These are phyloP conservation scores for Neopestalotiopsis rosae DNA, from an alignment of 2,329 filamentous ascomycete genomes.

Conservation along the genomic window DNA sequence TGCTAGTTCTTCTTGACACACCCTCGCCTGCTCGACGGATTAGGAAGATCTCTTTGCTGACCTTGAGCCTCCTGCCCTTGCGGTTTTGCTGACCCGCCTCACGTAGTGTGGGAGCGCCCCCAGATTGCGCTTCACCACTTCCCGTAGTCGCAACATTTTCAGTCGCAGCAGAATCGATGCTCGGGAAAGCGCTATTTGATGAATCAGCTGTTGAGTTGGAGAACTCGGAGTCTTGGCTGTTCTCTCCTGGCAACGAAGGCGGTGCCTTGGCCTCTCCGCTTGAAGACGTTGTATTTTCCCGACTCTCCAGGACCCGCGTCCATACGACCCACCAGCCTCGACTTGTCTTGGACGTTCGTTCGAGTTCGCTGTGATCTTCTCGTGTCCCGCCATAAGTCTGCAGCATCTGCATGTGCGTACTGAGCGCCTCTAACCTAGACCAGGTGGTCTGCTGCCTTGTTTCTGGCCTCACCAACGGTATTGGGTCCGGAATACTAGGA, in stretches of 20 bases:
- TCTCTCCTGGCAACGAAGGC: slow-evolving; percentile 3
- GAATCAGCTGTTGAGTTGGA: slow-evolving; percentile 7
- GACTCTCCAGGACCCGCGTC: slow-evolving; percentile 56
- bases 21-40: slow-evolving; percentile 64
- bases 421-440: slow-evolving; percentile 68
- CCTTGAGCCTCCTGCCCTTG: slow-evolving; percentile 26
- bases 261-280: neutral
- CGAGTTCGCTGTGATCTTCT: slow-evolving; percentile 50
- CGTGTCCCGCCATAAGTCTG: slow-evolving; percentile 58
- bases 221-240: slow-evolving; percentile 11
- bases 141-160: neutral
- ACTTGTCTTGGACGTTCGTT: slow-evolving; percentile 69
- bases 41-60: slow-evolving; percentile 65
- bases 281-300: slow-evolving; percentile 5
- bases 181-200: neutral
- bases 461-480: slow-evolving; percentile 24
- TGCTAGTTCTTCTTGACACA: slow-evolving; percentile 38
- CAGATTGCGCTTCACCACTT: slow-evolving; percentile 2
- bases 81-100: slow-evolving; percentile 10
- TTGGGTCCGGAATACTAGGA: slow-evolving; percentile 66
- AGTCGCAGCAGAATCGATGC: neutral
- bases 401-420: slow-evolving; percentile 68
- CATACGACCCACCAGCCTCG: slow-evolving; percentile 75
- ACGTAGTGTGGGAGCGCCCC: slow-evolving; percentile 17
- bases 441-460: slow-evolving; percentile 40